Evolutionary conservation across 1,139 yeast genomes (phyloP), one percentile per base, ranked within the genome.

Genomic region (Geotrichum aggregatum): DNA sequence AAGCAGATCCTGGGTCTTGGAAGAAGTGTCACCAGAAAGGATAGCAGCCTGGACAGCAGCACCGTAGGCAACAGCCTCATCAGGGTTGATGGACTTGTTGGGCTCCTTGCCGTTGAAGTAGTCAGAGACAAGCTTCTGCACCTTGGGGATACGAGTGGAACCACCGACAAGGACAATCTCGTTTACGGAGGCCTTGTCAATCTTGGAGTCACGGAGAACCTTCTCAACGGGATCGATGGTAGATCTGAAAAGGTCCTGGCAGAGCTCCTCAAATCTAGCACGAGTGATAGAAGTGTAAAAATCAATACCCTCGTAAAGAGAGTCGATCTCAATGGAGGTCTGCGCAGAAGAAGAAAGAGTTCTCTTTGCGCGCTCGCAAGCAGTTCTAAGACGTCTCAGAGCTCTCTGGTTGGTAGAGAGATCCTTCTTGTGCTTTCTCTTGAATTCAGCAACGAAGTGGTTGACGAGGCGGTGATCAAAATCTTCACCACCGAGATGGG

Each of bases 401-500:
- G 98, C 96, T 81, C 97, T 85, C 71, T 94, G 87, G 76, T 91
- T 95, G 66, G 76, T 75, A 63, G 96, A 83, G 72, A 91, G 82
- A 74, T 91, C 98, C 76, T 79, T 78, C 80, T 92, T 91, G 74
- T 94, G 85, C 85, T 91, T 91, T 83, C 88, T 87, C 82, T 88
- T 84, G 92, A 91, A 91, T 73, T 91, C 97, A 69, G 83, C 82
- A 76, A 84, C 83, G 84, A 91, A 91, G 82, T 82, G 88, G 75
- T 87, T 92, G 73, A 91, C 86, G 72, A 91, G 83, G 82, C 89
- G 87, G 83, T 91, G 84, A 77, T 89, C 97, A 78, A 91, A 91
- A 81, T 91, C 98, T 82, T 91, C 96, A 85, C 98, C 98, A 84
- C 98, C 98, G 81, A 91, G 85, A 78, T 91, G 98, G 70, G 98